A percentile compares a stretch with the other conserved stretches of the same genome.
Conservation (phyloP, 139 green algal genomes). For the Helicosporidium sp. region DNA sequence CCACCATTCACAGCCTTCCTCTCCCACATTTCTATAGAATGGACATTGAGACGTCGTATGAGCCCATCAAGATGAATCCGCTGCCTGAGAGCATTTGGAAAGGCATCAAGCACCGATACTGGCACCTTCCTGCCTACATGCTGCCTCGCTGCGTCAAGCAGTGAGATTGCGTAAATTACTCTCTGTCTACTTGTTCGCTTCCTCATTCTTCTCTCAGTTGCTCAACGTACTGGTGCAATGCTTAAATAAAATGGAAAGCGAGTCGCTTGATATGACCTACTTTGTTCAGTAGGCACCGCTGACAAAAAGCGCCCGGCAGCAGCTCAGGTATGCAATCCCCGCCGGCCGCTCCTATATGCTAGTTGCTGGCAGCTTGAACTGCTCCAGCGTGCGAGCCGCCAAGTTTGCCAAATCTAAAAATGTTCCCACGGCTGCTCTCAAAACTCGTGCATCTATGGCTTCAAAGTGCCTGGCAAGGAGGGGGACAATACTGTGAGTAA, state of each 20-base stretch:
- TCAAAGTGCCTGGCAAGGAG: conserved; percentile 5
- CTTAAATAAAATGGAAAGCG: too few relatives aligned
- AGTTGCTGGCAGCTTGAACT: too few relatives aligned
- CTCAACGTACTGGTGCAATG: too few relatives aligned
- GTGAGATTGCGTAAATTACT: too few relatives aligned
- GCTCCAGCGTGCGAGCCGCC: conserved; percentile 14
- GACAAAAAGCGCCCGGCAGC: too few relatives aligned
- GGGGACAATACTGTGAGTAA: background rate
- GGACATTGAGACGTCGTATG: conserved; percentile 44
- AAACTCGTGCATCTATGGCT: conserved; percentile 14
- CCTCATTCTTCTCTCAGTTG: too few relatives aligned
- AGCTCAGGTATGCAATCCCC: too few relatives aligned
- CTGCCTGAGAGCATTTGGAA: conserved; percentile 48
- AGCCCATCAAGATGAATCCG: conserved; percentile 41
- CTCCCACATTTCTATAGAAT: conserved; percentile 6
- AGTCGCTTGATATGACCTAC: too few relatives aligned
- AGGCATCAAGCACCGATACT: conserved; percentile 60
- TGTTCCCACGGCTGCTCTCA: conserved; percentile 21
- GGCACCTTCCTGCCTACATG: conserved; percentile 47
- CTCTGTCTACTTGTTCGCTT: too few relatives aligned
- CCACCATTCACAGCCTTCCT: too few relatives aligned
- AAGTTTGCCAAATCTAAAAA: conserved; percentile 20
- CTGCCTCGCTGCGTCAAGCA: conserved; percentile 29
- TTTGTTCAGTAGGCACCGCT: too few relatives aligned
- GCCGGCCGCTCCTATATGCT: too few relatives aligned